Evolutionary conservation across 257 asterid species (phyloP), one percentile per base, ranked within the genome.

Genomic region (Przewalskia tangutica): DNA sequence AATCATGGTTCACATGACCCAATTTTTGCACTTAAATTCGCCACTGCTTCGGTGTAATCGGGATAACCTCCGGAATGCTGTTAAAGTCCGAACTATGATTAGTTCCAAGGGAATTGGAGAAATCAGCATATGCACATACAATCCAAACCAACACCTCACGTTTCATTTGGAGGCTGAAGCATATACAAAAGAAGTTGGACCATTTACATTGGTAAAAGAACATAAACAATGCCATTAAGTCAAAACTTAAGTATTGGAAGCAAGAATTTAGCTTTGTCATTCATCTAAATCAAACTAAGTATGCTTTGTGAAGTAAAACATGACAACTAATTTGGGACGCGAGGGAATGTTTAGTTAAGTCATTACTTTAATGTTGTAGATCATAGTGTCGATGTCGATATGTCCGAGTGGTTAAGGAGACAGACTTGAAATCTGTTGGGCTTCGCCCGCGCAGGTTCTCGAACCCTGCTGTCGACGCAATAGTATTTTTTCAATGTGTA

Each of bases 371-470:
- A 27, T 27, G 32, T 27, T 27, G 32, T 27, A 27, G 32, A 27
- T 27, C 32, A 1, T 27, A 2, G 32, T 27, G 32, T 27, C 32
- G 32, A 65, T 3, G 92, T 90, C 92, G 88, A 88, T 90, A 90
- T 91, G 98, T 92, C 97, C 97, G 94, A 93, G 97, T 93, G 98
- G 95, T 92, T 92, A 92, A 93, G 97, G 95, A 90, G 97, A 93
- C 93, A 91, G 94, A 91, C 96, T 90, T 90, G 95, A 93, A 90
- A 91, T 91, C 93, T 91, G 91, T 88, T 90, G 95, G 93, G 96
- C 93, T 91, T 66, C 86, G 93, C 94, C 93, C 92, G 94, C 94
- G 93, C 97, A 90, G 93, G 92, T 89, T 90, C 32, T 90, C 32
- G 32, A 27, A 27, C 32, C 32, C 32, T 27, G 32, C 32, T 27